Percentiles rank a stretch among this genome's conserved stretches.
These are phyloP conservation scores for Clarireedia sp. DNA, from an alignment of 2,329 filamentous ascomycete genomes.

Conservation along the genomic window DNA sequence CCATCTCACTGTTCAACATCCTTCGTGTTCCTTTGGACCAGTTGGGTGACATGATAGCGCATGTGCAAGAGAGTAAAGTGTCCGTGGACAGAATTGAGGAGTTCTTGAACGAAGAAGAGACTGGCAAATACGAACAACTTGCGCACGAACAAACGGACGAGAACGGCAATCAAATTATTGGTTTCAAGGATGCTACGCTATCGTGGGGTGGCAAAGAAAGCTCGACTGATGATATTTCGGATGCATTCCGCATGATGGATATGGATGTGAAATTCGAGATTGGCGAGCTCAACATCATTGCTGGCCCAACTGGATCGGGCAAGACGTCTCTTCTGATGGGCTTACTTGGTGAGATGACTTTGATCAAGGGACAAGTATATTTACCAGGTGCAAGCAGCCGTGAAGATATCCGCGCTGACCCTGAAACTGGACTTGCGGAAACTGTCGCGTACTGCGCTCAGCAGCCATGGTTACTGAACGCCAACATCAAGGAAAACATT, in stretches of 20 bases:
- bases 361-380: constrained; percentile 71
- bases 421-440: constrained; percentile 79
- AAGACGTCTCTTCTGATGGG: constrained; percentile 97
- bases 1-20: constrained; percentile 90
- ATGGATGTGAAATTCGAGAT: constrained; percentile 75
- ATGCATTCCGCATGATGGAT: constrained; percentile 76
- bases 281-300: constrained; percentile 84
- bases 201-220: constrained; percentile 76
- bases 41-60: constrained; percentile 95
- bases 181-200: constrained; percentile 76
- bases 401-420: constrained; percentile 74
- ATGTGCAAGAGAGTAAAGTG: constrained; percentile 95
- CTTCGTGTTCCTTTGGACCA: constrained; percentile 90
- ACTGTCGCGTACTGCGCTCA: constrained; percentile 95
- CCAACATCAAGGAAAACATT: constrained; percentile 92
- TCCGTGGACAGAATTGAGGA: constrained; percentile 95
- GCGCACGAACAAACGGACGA: constrained; percentile 61
- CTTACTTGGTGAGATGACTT: constrained; percentile 89
- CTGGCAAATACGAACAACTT: constrained; percentile 87
- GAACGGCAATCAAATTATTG: constrained; percentile 66
- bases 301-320: constrained; percentile 86
- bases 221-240: constrained; percentile 52
- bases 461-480: constrained; percentile 94
- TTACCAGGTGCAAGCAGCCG: constrained; percentile 72
- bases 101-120: constrained; percentile 88